phyloP scores from a whole-genome alignment of 2,329 filamentous ascomycete species.

The Colletotrichum lentis region DNA sequence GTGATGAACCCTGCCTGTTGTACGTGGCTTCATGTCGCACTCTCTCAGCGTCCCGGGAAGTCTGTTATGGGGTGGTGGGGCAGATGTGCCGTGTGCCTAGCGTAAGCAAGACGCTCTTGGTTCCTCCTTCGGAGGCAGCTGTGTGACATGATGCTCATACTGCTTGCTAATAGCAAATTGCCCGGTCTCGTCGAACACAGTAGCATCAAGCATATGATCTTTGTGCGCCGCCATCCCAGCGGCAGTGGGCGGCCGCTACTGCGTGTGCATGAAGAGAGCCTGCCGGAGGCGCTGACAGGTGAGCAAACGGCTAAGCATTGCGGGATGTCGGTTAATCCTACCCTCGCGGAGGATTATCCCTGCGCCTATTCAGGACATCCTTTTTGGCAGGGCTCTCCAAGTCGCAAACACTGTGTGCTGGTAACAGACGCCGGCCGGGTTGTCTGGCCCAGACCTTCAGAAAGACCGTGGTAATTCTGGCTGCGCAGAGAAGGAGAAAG shows the following conservation, averaged over 20 bases:
- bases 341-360: constrained; percentile 15
- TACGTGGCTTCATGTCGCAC: constrained; percentile 9
- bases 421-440: background rate
- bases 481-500: constrained; percentile 8
- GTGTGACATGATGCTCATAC: constrained; percentile 11
- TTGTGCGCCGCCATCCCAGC: constrained; percentile 10
- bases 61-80: background rate
- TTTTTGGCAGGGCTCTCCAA: constrained; percentile 21
- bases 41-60: constrained; percentile 15
- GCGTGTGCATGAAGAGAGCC: constrained; percentile 15
- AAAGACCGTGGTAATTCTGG: background rate
- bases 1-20: background rate
- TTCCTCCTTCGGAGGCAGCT: background rate
- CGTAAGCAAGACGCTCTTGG: background rate
- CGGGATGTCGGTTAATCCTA: constrained; percentile 30
- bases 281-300: constrained; percentile 22
- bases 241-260: constrained; percentile 8
- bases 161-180: constrained; percentile 12
- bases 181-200: background rate
- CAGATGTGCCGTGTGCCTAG: constrained; percentile 16
- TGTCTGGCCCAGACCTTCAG: background rate
- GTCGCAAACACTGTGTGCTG: constrained; percentile 7
- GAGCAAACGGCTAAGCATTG: constrained; percentile 31
- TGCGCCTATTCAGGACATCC: constrained; percentile 33
- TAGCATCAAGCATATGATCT: constrained; percentile 9